These are phyloP conservation scores for Fusarium secorum DNA, from an alignment of 2,329 filamentous ascomycete species.

Conservation along the genomic window DNA sequence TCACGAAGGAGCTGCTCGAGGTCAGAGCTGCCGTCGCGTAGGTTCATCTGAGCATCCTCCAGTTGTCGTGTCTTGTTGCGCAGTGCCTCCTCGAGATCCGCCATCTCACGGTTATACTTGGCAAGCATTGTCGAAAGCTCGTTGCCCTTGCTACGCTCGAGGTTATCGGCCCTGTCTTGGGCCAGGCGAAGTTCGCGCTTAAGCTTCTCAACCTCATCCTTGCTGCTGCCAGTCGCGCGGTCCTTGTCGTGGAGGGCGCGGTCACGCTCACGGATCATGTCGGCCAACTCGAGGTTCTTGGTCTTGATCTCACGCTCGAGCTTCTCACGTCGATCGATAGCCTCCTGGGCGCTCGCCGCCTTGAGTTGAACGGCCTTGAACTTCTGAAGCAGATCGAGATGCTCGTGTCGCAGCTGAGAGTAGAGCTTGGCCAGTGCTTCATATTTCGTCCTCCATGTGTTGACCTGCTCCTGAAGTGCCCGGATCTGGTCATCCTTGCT, in stretches of 20 bases:
- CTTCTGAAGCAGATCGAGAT: constrained; percentile 92
- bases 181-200: constrained; percentile 94
- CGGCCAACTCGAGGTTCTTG: constrained; percentile 97
- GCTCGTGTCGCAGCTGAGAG: constrained; percentile 93
- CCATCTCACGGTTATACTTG: constrained; percentile 97
- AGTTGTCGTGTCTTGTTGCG: constrained; percentile 86
- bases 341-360: constrained; percentile 95
- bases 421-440: constrained; percentile 96
- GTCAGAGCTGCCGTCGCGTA: constrained; percentile 83
- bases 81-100: constrained; percentile 92
- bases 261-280: constrained; percentile 98
- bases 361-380: constrained; percentile 97
- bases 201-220: constrained; percentile 93
- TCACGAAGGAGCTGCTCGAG: constrained; percentile 86
- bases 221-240: constrained; percentile 82
- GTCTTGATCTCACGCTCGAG: constrained; percentile 98
- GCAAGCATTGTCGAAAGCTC: constrained; percentile 94
- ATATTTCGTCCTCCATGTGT: constrained; percentile 97
- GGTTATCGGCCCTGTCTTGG: constrained; percentile 87
- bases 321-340: constrained; percentile 93
- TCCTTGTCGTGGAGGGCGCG: constrained; percentile 94
- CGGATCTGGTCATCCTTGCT: constrained; percentile 96
- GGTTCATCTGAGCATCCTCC: constrained; percentile 81
- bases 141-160: constrained; percentile 91
- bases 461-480: constrained; percentile 93